A percentile compares a stretch with the other conserved stretches of the same genome.
phyloP scores from a whole-genome alignment of 2,329 filamentous ascomycete species.

The Elsinoe arachidis region DNA sequence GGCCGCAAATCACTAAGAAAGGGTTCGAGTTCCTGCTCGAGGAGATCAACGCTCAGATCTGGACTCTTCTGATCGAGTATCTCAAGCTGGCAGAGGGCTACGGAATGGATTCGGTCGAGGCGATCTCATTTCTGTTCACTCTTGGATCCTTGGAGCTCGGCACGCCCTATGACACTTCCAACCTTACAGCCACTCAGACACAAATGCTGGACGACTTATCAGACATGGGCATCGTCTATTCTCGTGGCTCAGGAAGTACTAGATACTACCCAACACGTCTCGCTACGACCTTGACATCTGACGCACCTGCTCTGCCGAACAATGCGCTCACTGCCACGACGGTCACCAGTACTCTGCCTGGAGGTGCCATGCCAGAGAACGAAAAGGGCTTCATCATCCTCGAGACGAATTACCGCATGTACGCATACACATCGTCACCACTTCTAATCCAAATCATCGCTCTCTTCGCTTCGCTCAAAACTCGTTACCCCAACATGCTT shows the following conservation, averaged over 20 bases:
- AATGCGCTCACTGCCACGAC: constrained; percentile 58
- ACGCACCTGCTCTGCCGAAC: constrained; percentile 63
- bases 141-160: constrained; percentile 89
- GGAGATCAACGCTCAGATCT: constrained; percentile 93
- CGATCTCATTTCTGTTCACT: constrained; percentile 92
- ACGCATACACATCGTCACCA: constrained; percentile 90
- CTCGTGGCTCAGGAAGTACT: constrained; percentile 35
- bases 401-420: constrained; percentile 95
- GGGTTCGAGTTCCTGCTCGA: constrained; percentile 94
- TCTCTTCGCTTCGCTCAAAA: constrained; percentile 78
- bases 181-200: constrained; percentile 69
- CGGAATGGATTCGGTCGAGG: constrained; percentile 78
- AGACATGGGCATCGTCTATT: constrained; percentile 88
- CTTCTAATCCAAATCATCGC: constrained; percentile 90
- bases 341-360: constrained; percentile 32
- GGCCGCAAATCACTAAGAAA: constrained; percentile 73
- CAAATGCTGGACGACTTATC: constrained; percentile 86
- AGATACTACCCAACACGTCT: constrained; percentile 84
- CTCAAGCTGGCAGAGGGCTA: constrained; percentile 61
- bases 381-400: constrained; percentile 82
- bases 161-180: constrained; percentile 77
- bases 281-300: constrained; percentile 81
- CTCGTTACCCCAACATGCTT: constrained; percentile 90
- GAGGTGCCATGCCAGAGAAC: constrained; percentile 28
- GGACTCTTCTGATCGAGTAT: constrained; percentile 89